Percentiles rank a stretch among this genome's conserved stretches.
phyloP scores from a whole-genome alignment of 192 early-diverging fungal species.

The Coemansia guatemalensis region DNA sequence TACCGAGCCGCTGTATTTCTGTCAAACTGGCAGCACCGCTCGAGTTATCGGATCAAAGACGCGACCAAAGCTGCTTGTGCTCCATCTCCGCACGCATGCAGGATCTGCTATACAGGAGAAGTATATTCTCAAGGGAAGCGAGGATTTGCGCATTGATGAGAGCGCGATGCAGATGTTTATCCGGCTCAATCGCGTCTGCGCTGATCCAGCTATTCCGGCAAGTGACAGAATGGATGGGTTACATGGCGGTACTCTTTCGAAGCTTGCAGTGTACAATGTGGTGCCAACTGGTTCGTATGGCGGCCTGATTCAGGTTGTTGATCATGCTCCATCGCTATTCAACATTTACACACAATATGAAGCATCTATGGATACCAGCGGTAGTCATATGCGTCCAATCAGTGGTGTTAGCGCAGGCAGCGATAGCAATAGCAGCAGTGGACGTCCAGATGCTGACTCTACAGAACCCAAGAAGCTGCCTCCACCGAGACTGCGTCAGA shows the following conservation, averaged over 20 bases:
- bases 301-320: slow-evolving; percentile 95
- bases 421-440: not conserved
- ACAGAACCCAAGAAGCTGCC: not conserved
- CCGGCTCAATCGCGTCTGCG: slow-evolving; percentile 22
- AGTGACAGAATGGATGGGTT: not conserved
- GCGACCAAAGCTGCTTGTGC: slow-evolving; percentile 81
- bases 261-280: slow-evolving; percentile 54
- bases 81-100: slow-evolving; percentile 45
- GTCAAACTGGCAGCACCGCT: slow-evolving; percentile 6
- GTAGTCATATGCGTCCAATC: not conserved
- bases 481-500: slow-evolving; percentile 15
- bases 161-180: slow-evolving; percentile 74
- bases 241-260: not conserved
- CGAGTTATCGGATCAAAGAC: slow-evolving; percentile 66
- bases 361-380: not conserved
- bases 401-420: not conserved
- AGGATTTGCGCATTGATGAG: slow-evolving; percentile 93
- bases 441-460: not conserved
- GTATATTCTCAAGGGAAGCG: slow-evolving; percentile 90
- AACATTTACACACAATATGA: slow-evolving; percentile 24
- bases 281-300: slow-evolving; percentile 79
- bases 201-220: not conserved
- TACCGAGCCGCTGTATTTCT: slow-evolving; percentile 31
- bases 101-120: slow-evolving; percentile 59
- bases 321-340: slow-evolving; percentile 72